Evolutionary conservation across 73 alveolate species (phyloP).

Genomic region (Loxodes magnus): DNA sequence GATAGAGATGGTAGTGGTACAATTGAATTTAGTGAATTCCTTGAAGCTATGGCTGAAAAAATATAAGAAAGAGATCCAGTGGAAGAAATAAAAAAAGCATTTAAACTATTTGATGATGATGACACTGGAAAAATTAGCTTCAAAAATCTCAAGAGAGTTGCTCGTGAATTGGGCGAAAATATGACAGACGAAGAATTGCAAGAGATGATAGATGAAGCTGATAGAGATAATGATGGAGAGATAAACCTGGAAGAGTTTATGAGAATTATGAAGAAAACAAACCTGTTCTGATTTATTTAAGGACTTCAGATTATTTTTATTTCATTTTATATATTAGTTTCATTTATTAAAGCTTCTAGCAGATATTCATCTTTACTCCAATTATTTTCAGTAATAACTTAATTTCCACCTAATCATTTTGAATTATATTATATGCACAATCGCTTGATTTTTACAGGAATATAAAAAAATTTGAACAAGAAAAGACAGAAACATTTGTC

Average conservation of each 20-base stretch:
- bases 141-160: conserved; percentile 65
- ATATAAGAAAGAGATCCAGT: conserved; percentile 82
- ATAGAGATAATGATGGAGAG: conserved; percentile 80
- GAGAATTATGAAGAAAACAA: conserved; percentile 78
- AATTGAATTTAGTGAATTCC: conserved; percentile 72
- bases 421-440: too few relatives aligned
- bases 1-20: conserved; percentile 89
- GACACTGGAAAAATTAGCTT: conserved; percentile 76
- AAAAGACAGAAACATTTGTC: too few relatives aligned
- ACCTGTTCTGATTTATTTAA: too few relatives aligned
- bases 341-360: too few relatives aligned
- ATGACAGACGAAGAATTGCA: conserved; percentile 77
- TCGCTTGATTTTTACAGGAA: too few relatives aligned
- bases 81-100: conserved; percentile 91
- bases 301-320: too few relatives aligned
- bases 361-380: too few relatives aligned
- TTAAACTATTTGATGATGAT: conserved; percentile 87
- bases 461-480: too few relatives aligned
- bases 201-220: conserved; percentile 87
- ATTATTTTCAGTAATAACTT: too few relatives aligned
- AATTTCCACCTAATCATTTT: too few relatives aligned
- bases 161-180: conserved; percentile 57
- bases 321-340: too few relatives aligned
- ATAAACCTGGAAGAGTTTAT: conserved; percentile 71
- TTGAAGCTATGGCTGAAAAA: conserved; percentile 84